Conservation (phyloP, 768 basidiomycete species). For the Podaxis sp. region DNA sequence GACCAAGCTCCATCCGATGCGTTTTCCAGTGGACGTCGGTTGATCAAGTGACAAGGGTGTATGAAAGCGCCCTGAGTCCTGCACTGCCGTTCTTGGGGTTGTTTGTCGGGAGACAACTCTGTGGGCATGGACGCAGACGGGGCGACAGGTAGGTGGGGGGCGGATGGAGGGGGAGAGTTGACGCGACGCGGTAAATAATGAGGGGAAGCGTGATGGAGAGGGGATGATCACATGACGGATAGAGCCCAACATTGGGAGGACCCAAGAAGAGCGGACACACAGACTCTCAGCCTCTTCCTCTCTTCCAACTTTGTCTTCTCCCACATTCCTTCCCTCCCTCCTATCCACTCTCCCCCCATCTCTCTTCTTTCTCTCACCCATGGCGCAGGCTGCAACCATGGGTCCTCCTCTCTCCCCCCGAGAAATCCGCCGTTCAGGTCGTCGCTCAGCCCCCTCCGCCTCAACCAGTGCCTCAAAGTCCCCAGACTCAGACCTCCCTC, state of each 20-base stretch:
- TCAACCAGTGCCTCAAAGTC: slow-evolving; percentile 72
- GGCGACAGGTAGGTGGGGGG: too few species aligned
- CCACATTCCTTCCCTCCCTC: too few species aligned
- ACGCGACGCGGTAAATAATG: not conserved
- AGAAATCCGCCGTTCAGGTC: slow-evolving; percentile 75
- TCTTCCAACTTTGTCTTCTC: slow-evolving; percentile 7
- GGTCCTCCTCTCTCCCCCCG: slow-evolving; percentile 75
- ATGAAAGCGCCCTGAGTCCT: not conserved
- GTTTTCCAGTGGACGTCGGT: not conserved
- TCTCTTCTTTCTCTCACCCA: slow-evolving; percentile 19
- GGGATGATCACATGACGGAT: slow-evolving; percentile 15
- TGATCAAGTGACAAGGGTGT: not conserved
- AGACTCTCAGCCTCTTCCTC: slow-evolving; percentile 14
- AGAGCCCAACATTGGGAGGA: not conserved
- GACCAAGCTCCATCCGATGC: slow-evolving; percentile 11
- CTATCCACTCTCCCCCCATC: not conserved
- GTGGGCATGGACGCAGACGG: too few species aligned
- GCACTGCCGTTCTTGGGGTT: not conserved
- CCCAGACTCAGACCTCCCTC: slow-evolving; percentile 65
- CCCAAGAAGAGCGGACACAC: not conserved
- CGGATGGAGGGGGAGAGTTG: not conserved
- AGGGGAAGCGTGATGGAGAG: not conserved
- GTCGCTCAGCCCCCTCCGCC: slow-evolving; percentile 66
- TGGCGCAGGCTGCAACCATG: slow-evolving; percentile 71
- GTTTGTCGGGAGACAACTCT: too few species aligned